Percentiles rank a stretch among this genome's conserved stretches.
phyloP scores from a whole-genome alignment of 1,139 yeast species.

The Pichia sp. region DNA sequence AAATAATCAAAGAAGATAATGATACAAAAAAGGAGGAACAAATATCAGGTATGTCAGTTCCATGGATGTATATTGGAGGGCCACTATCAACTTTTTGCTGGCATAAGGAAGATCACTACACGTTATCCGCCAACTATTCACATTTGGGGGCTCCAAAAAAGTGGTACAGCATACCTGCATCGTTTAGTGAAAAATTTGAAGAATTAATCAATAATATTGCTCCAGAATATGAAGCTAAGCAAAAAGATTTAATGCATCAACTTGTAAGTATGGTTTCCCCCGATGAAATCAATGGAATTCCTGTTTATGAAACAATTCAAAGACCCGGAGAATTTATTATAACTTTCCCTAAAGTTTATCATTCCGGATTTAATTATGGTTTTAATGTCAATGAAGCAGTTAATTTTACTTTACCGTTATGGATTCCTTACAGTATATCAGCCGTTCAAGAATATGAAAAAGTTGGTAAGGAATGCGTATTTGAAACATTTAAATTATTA shows the following conservation, averaged over 20 bases:
- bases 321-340: constrained; percentile 71
- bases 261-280: constrained; percentile 79
- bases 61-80: constrained; percentile 77
- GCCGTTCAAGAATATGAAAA: constrained; percentile 51
- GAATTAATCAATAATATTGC: constrained; percentile 48
- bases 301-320: constrained; percentile 67
- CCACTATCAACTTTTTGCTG: constrained; percentile 74
- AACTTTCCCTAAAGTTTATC: constrained; percentile 74
- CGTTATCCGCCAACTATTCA: constrained; percentile 71
- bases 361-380: constrained; percentile 76
- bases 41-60: constrained; percentile 79
- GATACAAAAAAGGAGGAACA: constrained; percentile 17
- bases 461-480: constrained; percentile 53
- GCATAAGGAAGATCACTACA: constrained; percentile 82
- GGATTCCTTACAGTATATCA: constrained; percentile 60
- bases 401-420: constrained; percentile 63
- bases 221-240: constrained; percentile 80
- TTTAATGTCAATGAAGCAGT: constrained; percentile 78
- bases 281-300: constrained; percentile 23
- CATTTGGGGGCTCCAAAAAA: constrained; percentile 69
- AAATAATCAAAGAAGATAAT: background rate
- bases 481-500: constrained; percentile 33
- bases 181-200: constrained; percentile 49
- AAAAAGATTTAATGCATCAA: constrained; percentile 86
- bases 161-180: constrained; percentile 73